Evolutionary conservation across 495 filamentous ascomycete species (phyloP).

Genomic region (Sphaerosporella brunnea): DNA sequence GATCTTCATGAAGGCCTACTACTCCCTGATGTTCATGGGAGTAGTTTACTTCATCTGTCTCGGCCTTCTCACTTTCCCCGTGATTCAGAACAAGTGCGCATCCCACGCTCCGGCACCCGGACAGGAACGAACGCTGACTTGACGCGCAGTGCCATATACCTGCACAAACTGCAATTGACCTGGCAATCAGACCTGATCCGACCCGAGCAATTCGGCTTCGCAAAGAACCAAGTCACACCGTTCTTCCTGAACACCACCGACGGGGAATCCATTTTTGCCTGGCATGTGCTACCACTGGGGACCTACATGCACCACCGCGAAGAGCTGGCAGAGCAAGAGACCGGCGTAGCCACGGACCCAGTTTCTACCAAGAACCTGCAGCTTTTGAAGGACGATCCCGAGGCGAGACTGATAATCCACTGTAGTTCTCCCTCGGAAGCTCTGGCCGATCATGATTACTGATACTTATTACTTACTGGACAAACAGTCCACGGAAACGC

Average conservation of each 20-base stretch:
- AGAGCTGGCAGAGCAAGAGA: constrained; percentile 30
- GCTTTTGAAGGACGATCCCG: constrained; percentile 38
- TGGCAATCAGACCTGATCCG: constrained; percentile 42
- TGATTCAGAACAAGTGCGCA: constrained; percentile 36
- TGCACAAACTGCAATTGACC: constrained; percentile 40
- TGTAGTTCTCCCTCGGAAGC: constrained; percentile 27
- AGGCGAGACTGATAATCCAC: constrained; percentile 39
- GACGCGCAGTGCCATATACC: constrained; percentile 40
- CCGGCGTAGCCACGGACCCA: constrained; percentile 30
- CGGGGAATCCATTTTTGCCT: constrained; percentile 41
- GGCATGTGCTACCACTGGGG: constrained; percentile 43
- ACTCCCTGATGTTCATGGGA: constrained; percentile 35
- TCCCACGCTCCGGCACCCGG: too few relatives aligned
- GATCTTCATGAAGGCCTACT: constrained; percentile 41
- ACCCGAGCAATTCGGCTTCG: constrained; percentile 52
- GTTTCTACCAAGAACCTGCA: constrained; percentile 34
- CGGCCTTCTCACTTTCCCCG: constrained; percentile 32
- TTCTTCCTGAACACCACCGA: constrained; percentile 40
- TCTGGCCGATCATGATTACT: too few relatives aligned
- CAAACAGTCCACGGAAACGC: constrained; percentile 29
- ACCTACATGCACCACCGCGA: constrained; percentile 35
- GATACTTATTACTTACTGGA: too few relatives aligned
- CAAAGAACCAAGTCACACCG: constrained; percentile 42
- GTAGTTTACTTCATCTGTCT: constrained; percentile 36
- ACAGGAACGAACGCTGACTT: background rate